Base-by-base conservation (phyloP, 2,329 filamentous ascomycete genomes). In the Ophiostoma himal-ulmi region DNA sequence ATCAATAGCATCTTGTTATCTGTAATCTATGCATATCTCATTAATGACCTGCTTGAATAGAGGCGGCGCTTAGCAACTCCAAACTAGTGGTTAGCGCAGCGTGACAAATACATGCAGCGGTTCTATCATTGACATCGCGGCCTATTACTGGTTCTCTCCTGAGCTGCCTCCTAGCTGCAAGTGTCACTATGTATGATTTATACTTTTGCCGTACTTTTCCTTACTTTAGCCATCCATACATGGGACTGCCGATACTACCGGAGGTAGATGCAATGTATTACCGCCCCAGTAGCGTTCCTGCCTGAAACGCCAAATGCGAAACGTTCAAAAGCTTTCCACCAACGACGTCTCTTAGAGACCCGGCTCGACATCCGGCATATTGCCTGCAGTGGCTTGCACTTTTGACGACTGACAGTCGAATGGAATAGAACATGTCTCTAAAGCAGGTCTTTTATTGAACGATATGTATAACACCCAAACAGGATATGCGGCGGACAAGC, bases 261-360 rank as follows among this genome's bases (percentile, higher is more conserved):
- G 69, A 3, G 65, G 22, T 52, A 44, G 39, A 54, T 30, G n/a
- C 68, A 26, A 67, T 65, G 37, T 60, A 30, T 30, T 30, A 10
- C 52, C 66, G 67, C 22, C 10, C 22, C 13, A 17, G 57, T 62
- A 4, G 26, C 57, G 57, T 26, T 57, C 52, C 52, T 22, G 52
- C 52, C 71, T 70, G 71, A 70, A 69, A 70, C 69, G 67, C 69
- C 44, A 67, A 68, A 72, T 62, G 69, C 37, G 44, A 69, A 66
- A 37, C 70, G 41, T 70, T 57, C 60, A 68, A 6, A 64, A 62
- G 69, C 54, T 30, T 62, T 30, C 52, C 39, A 70, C 69, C 71
- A 67, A 68, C 69, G 36, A 48, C 22, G 37, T 52, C 67, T 57
- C 41, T 39, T 8, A 30, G 3, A 30, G 10, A 36, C 57, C 57